phyloP scores from a whole-genome alignment of 192 early-diverging fungal species.

The Backusella morwellensis region DNA sequence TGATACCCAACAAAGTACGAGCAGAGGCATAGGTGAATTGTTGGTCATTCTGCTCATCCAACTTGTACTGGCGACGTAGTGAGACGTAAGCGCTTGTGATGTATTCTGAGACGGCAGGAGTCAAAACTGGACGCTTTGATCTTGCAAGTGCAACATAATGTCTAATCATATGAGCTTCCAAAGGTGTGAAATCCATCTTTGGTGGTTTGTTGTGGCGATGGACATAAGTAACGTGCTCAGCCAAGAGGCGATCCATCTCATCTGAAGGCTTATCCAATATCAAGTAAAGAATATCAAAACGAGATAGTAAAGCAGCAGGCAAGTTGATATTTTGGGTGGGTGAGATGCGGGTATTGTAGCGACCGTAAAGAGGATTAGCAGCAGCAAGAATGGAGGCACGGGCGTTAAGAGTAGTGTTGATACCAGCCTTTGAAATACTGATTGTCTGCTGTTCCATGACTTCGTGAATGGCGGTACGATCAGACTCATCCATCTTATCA shows the following conservation, averaged over 20 bases:
- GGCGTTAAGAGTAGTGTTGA: conserved; percentile 96
- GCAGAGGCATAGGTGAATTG: conserved; percentile 81
- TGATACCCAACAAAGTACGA: conserved; percentile 88
- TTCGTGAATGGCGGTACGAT: conserved; percentile 97
- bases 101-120: conserved; percentile 76
- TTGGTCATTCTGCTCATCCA: conserved; percentile 44
- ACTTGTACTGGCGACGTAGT: conserved; percentile 68
- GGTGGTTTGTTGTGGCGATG: conserved; percentile 86
- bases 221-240: conserved; percentile 94
- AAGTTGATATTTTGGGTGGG: conserved; percentile 97
- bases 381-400: conserved; percentile 94
- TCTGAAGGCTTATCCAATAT: conserved; percentile 90
- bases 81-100: conserved; percentile 88
- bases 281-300: conserved; percentile 94
- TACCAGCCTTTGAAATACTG: conserved; percentile 96
- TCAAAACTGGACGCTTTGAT: conserved; percentile 68
- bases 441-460: conserved; percentile 99
- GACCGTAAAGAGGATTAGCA: conserved; percentile 95
- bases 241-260: conserved; percentile 78
- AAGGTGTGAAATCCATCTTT: conserved; percentile 49
- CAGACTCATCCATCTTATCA: conserved; percentile 98
- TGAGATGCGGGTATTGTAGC: conserved; percentile 87
- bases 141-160: conserved; percentile 88
- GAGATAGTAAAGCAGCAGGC: conserved; percentile 88
- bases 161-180: conserved; percentile 80